A percentile compares a stretch with the other conserved stretches of the same genome.
Conservation (phyloP, 805 yeast genomes). For the Candida alai region DNA sequence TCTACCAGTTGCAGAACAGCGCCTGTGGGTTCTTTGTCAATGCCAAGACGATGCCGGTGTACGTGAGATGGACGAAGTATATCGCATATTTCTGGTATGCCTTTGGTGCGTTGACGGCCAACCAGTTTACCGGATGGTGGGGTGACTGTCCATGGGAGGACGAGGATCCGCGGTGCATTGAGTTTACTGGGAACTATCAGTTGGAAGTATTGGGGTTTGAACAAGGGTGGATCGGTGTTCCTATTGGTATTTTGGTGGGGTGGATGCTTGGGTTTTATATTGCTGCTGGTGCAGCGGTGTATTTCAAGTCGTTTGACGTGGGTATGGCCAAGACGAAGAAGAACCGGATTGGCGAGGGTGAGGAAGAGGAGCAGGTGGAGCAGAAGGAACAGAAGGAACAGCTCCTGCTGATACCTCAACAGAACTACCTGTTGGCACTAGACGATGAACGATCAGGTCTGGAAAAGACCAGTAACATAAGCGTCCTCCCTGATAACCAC, state of each 20-base stretch:
- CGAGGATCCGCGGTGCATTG: conserved; percentile 23
- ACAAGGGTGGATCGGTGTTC: conserved; percentile 59
- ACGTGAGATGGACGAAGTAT: conserved; percentile 82
- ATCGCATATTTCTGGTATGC: conserved; percentile 75
- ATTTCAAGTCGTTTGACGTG: conserved; percentile 48
- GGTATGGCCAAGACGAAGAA: conserved; percentile 41
- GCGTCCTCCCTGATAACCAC: conserved; percentile 3
- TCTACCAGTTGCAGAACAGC: conserved; percentile 69
- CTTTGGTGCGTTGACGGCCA: conserved; percentile 63
- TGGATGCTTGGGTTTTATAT: conserved; percentile 56
- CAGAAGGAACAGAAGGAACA: neutral
- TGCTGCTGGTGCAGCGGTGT: conserved; percentile 45
- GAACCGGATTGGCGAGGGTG: conserved; percentile 24
- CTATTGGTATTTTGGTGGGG: conserved; percentile 55
- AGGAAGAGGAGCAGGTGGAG: conserved; percentile 1
- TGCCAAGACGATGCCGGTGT: conserved; percentile 71
- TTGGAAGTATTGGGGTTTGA: conserved; percentile 58
- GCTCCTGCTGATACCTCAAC: neutral
- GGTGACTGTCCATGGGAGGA: conserved; percentile 50
- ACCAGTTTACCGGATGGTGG: conserved; percentile 57
- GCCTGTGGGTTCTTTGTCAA: conserved; percentile 82
- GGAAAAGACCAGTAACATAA: neutral
- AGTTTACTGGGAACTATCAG: conserved; percentile 53
- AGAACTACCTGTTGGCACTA: too few relatives aligned
- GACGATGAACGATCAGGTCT: too few relatives aligned